phyloP scores from a whole-genome alignment of 2,329 filamentous ascomycete genomes.

The Periconia digitata region DNA sequence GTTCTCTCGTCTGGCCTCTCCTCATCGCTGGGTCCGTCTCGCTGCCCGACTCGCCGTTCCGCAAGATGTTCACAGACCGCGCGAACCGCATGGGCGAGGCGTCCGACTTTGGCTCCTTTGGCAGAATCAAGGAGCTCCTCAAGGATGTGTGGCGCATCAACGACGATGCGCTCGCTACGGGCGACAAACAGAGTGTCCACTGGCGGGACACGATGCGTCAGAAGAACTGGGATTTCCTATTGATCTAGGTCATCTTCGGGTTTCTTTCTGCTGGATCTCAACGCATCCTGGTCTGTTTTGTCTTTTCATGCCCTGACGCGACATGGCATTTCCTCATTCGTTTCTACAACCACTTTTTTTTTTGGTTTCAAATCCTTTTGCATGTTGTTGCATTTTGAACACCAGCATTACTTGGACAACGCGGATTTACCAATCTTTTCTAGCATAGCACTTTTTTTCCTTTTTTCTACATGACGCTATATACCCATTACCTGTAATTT shows the following conservation, averaged over 20 bases:
- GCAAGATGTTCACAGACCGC: constrained; percentile 75
- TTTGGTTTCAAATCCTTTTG: too few species aligned
- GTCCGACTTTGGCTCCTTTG: constrained; percentile 81
- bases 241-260: constrained; percentile 62
- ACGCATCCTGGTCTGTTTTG: constrained; percentile 42
- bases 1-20: constrained; percentile 89
- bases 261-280: constrained; percentile 30
- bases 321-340: constrained; percentile 1
- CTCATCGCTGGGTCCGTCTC: constrained; percentile 83
- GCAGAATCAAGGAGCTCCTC: constrained; percentile 76
- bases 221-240: constrained; percentile 89
- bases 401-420: too few species aligned
- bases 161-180: constrained; percentile 60
- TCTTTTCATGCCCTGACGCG: too few species aligned
- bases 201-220: constrained; percentile 93
- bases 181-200: constrained; percentile 70
- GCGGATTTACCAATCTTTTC: too few species aligned
- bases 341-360: constrained; percentile 23
- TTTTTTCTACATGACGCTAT: constrained; percentile 34
- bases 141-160: constrained; percentile 79
- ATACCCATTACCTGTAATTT: constrained; percentile 46
- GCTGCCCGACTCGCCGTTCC: constrained; percentile 71
- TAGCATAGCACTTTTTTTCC: constrained; percentile 28
- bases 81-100: constrained; percentile 72
- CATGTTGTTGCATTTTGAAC: too few species aligned